Evolutionary conservation across 805 yeast species (phyloP), one percentile per base, ranked within the genome.

Genomic region (Ogataea pini): DNA sequence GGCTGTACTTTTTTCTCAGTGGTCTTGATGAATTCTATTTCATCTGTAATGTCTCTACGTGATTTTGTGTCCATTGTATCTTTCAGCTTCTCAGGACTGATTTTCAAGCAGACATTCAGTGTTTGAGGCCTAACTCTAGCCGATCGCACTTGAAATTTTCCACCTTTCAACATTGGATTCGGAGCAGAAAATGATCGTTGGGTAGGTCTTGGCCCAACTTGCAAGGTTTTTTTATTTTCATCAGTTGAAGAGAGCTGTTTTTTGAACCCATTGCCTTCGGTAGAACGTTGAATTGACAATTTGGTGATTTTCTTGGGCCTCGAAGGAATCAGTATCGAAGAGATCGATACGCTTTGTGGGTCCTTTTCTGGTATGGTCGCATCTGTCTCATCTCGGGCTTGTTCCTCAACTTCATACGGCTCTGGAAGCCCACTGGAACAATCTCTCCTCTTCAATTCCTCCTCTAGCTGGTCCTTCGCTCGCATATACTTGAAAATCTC

Each of bases 401-500:
- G 4, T 28, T 10, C 31, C 4, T 22, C 14, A 4, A 14, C 27
- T 5, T 24, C 14, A 29, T 24, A 13, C n/a, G 16, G 10, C 4
- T 10, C 16, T 31, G 3, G 34, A 13, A 16, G 5, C 3, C 9
- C 17, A 14, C 25, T 24, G 40, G 42, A 5, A 7, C 18, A 32
- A 16, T 22, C 40, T 6, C 5, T 6, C 20, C 18, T 19, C 37
- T 16, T 18, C 25, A 39, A 32, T n/a, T 36, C 31, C 16, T 18
- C 37, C 37, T 39, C 34, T 3, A 20, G 20, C 37, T 39, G 25
- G 36, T 54, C 60, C 20, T 44, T 46, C 14, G 42, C 42, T 20
- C 46, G 39, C 27, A 51, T 45, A n/a, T 52, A 31, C 37, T 46
- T 54, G 48, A 56, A 51, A 25, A 54, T 54, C 27, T 56, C 56